These are phyloP conservation scores for Mycosphaerella sp. DNA, from an alignment of 2,329 filamentous ascomycete species.

Conservation along the genomic window DNA sequence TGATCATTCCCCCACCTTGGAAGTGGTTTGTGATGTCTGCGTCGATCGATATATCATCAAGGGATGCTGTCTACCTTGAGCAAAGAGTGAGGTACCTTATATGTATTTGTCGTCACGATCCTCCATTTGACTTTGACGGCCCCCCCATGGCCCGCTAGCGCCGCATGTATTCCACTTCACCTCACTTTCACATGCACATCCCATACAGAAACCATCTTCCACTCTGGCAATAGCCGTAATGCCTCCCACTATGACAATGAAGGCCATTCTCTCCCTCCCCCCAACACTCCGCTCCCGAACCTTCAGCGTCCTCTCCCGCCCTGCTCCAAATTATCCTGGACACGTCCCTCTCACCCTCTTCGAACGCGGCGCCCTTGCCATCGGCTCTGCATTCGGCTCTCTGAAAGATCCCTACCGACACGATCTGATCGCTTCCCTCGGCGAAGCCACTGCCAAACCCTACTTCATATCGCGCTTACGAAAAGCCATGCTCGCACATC, in stretches of 20 bases:
- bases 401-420: constrained; percentile 71
- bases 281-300: constrained; percentile 37
- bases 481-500: constrained; percentile 77
- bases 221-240: not conserved
- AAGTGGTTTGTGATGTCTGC: no score
- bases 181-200: not conserved
- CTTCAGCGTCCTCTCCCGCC: constrained; percentile 82
- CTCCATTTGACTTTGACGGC: not conserved
- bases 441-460: constrained; percentile 87
- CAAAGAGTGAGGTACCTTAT: no score
- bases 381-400: constrained; percentile 55
- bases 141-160: not conserved
- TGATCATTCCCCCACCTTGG: no score
- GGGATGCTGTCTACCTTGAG: no score
- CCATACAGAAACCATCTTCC: not conserved
- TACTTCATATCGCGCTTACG: constrained; percentile 92
- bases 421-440: constrained; percentile 90
- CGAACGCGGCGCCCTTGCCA: constrained; percentile 66
- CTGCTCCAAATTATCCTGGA: constrained; percentile 79
- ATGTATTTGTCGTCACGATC: not conserved
- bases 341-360: constrained; percentile 79
- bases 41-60: no score
- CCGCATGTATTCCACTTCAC: not conserved
- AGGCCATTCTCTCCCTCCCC: constrained; percentile 28
- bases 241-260: not conserved